Conservation (phyloP, 495 filamentous ascomycete species). For the Haplographium delicatum region DNA sequence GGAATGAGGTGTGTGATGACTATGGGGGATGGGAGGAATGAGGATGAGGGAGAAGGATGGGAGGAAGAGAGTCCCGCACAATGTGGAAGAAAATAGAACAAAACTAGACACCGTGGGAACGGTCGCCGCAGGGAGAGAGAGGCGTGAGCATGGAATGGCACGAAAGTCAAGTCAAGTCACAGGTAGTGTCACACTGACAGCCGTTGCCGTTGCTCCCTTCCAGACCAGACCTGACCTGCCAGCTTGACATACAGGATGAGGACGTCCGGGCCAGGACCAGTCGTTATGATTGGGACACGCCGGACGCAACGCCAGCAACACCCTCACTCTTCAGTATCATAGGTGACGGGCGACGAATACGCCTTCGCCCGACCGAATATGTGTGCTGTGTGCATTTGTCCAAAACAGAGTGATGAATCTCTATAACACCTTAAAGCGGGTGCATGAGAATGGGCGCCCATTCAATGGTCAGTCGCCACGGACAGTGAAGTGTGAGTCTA, state of each 20-base stretch:
- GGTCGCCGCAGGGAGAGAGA: not conserved
- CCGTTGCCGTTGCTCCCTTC: slow-evolving; percentile 4
- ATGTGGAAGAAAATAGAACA: not conserved
- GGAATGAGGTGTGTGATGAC: no score
- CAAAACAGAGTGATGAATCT: slow-evolving; percentile 5
- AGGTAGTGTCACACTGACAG: slow-evolving; percentile 9
- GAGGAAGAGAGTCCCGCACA: not conserved
- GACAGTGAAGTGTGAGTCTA: not conserved
- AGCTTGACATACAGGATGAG: no score
- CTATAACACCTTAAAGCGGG: slow-evolving; percentile 1
- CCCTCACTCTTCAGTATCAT: slow-evolving; percentile 1
- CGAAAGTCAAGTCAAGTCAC: not conserved
- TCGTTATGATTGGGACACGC: slow-evolving; percentile 3
- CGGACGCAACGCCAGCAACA: slow-evolving; percentile 14
- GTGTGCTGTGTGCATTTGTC: slow-evolving; percentile 3
- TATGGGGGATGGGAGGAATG: no score
- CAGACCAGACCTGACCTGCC: no score
- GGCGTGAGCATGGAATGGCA: not conserved
- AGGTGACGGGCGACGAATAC: slow-evolving; percentile 8
- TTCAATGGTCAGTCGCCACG: not conserved
- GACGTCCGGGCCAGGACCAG: not conserved
- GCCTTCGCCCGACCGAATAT: not conserved
- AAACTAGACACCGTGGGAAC: not conserved
- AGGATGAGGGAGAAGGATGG: not conserved
- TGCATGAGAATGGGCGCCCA: not conserved